Percentiles rank a stretch among this genome's conserved stretches.
Evolutionary conservation across 495 filamentous ascomycete species (phyloP).

Genomic region (Tuber umbilicatum): DNA sequence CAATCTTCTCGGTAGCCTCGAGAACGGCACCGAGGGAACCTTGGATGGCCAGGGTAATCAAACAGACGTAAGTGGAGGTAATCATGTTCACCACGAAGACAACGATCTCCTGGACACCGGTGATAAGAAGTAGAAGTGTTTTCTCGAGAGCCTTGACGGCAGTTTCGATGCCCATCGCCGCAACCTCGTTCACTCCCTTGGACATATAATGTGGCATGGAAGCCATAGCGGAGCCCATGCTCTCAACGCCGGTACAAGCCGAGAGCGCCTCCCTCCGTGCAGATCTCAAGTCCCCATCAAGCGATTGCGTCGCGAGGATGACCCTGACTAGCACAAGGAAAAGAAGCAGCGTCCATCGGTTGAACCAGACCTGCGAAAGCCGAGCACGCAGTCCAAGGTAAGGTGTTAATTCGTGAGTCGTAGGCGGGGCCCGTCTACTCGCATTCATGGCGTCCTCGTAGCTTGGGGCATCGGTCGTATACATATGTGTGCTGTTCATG

Average conservation of each 20-base stretch:
- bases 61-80: slow-evolving; percentile 78
- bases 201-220: slow-evolving; percentile 95
- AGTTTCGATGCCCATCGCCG: slow-evolving; percentile 67
- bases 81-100: slow-evolving; percentile 85
- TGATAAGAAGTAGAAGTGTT: slow-evolving; percentile 69
- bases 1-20: slow-evolving; percentile 61
- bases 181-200: slow-evolving; percentile 76
- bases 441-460: slow-evolving; percentile 39
- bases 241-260: slow-evolving; percentile 87
- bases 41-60: slow-evolving; percentile 71
- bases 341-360: slow-evolving; percentile 89
- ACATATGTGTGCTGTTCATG: slow-evolving; percentile 11
- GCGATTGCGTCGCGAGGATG: slow-evolving; percentile 61
- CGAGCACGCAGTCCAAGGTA: slow-evolving; percentile 86
- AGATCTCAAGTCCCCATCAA: slow-evolving; percentile 64
- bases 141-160: slow-evolving; percentile 68
- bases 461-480: slow-evolving; percentile 23
- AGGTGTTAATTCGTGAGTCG: slow-evolving; percentile 64
- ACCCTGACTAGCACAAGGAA: slow-evolving; percentile 74
- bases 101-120: slow-evolving; percentile 76
- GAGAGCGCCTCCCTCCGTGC: slow-evolving; percentile 76
- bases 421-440: slow-evolving; percentile 43
- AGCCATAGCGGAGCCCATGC: slow-evolving; percentile 88
- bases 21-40: slow-evolving; percentile 67
- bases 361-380: slow-evolving; percentile 93